Base-by-base conservation (phyloP, 106 monocot genomes). In the Dactylorhiza incarnata region DNA sequence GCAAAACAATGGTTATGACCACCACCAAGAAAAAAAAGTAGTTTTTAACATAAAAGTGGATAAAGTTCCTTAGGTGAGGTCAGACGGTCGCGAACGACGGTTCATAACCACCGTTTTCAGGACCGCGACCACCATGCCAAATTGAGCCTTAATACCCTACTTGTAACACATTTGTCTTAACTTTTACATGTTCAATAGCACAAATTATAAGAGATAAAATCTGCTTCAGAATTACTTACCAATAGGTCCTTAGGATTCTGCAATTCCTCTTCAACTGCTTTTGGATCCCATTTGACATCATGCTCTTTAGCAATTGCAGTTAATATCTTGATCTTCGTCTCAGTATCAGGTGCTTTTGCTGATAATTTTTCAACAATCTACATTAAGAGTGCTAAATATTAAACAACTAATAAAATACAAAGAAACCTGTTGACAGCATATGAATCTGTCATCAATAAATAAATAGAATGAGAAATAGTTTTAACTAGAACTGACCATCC, bases 281-380 rank as follows among this genome's bases (percentile, higher is more conserved):
- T 81, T 49, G 93, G 55, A 61, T 96, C 87, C 93, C 96, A 96
- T 56, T 93, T 84, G 51, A 93, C 71, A 46, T 85, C 84, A 76
- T 93, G 82, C 77, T 93, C 94, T 73, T 87, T 50, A 19, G 97
- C 97, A 74, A 95, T 81, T 48, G 81, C 75, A 76, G 82, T 82
- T 72, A 95, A 74, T 16, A 77, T 80, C 76, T 89, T 91, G 9
- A 83, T 74, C 76, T 97, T 97, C 16, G 84, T 91, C 73, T 89
- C 81, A 15, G 74, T 49, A 73, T 91, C 87, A 83, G 93, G 91
- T 61, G 93, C 72, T 75, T 56, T 84, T 52, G 91, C 87, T 61
- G 97, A 97, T 25, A 97, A 78, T 71, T 97, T 94, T 76, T 94
- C 91, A 48, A 97, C 79, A 51, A 97, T 45, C 97, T 97, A 75